phyloP scores from a whole-genome alignment of 1,139 yeast species.

The Taphrina deformans region DNA sequence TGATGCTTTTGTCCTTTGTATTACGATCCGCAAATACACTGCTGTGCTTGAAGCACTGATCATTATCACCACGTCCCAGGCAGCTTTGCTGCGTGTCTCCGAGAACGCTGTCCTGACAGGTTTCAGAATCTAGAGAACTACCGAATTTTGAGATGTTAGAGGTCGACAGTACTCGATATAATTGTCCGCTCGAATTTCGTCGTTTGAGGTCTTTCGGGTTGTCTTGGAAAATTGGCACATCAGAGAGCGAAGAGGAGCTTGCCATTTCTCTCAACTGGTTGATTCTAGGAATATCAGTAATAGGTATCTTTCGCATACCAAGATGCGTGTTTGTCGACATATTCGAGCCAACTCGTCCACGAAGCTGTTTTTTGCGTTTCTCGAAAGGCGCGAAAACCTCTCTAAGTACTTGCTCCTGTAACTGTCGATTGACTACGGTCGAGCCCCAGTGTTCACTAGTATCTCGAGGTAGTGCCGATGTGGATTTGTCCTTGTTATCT shows the following conservation, averaged over 20 bases:
- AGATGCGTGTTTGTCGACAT: not conserved
- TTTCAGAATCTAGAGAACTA: slow-evolving; percentile 8
- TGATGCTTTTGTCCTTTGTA: no score
- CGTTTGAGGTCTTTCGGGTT: not conserved
- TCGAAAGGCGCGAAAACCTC: slow-evolving; percentile 65
- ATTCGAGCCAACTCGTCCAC: not conserved
- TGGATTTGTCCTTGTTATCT: not conserved
- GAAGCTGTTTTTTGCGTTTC: slow-evolving; percentile 14
- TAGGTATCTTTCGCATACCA: not conserved
- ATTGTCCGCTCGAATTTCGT: slow-evolving; percentile 26
- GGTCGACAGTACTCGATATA: not conserved
- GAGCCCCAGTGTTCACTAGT: slow-evolving; percentile 52
- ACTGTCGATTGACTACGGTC: slow-evolving; percentile 62
- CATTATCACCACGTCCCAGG: no score
- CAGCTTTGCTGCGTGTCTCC: not conserved
- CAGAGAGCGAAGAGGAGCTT: slow-evolving; percentile 16
- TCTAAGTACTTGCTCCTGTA: slow-evolving; percentile 64
- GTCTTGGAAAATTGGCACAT: not conserved
- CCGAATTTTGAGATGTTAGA: not conserved
- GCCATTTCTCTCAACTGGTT: slow-evolving; percentile 8
- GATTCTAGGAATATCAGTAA: not conserved
- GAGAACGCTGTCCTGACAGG: not conserved
- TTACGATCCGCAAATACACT: not conserved
- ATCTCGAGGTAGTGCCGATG: not conserved
- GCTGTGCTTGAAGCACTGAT: not conserved